Base-by-base conservation (phyloP, 164 flowering plant genomes). In the Euptelea pleiosperma region DNA sequence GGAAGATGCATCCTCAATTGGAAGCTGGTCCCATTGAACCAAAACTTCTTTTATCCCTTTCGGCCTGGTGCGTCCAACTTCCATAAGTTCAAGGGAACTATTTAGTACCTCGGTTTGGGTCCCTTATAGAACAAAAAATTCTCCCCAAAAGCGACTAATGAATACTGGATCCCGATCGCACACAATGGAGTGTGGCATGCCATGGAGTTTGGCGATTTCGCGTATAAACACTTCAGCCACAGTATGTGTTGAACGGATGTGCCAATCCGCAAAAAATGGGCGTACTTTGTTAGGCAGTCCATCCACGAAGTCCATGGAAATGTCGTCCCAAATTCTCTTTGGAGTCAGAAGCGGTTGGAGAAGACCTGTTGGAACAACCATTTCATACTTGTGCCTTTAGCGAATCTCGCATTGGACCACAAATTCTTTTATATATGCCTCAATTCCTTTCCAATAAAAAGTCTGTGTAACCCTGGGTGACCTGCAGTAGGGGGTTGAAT, bases 241-340 rank as follows among this genome's bases (percentile, higher is more conserved):
- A 6, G 53, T 2, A 9, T 4, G n/a, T 1, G 53, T 11, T 21
- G 19, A n/a, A 49, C 5, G 53, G 53, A 22, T 25, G 53, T 15
- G 55, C 16, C 18, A 52, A 6, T 28, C 36, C n/a, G 34, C 12
- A 14, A n/a, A 52, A n/a, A 52, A 24, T 52, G 55, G 3, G 21
- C 55, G 26, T 52, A 52, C 18, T 52, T 52, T 10, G 55, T 30
- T 18, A 52, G 36, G 21, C 55, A 16, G 10, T 52, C 55, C 37
- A 14, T 28, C 37, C 8, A 51, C 26, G 19, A 51, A 51, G 12
- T 51, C 37, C 35, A 51, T 15, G 9, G 6, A 26, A 4, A 51
- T 51, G 29, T 51, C 22, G 6, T 19, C 36, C 12, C 0, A 31
- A 15, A 30, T 24, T 35, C 2, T 18, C 21, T n/a, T n/a, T 0